Percentiles rank a stretch among this genome's conserved stretches.
phyloP scores from a whole-genome alignment of 2,329 filamentous ascomycete genomes.

The Trichophyton simii region DNA sequence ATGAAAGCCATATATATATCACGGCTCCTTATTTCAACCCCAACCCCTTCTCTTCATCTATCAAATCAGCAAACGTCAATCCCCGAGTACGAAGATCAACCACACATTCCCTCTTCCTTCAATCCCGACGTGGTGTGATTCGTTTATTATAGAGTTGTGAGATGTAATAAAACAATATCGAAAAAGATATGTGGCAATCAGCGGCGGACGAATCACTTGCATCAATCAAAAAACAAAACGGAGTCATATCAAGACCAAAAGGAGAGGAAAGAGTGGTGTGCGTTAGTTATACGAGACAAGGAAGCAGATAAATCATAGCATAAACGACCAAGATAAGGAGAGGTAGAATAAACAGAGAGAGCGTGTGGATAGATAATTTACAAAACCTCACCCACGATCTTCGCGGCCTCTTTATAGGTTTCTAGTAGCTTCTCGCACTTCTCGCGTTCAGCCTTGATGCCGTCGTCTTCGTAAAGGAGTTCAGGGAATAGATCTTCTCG shows the following conservation, averaged over 20 bases:
- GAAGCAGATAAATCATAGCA: neutral
- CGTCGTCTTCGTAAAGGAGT: conserved; percentile 91
- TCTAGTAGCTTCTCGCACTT: conserved; percentile 94
- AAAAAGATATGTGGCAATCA: neutral
- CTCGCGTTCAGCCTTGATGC: conserved; percentile 91
- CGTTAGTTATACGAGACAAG: neutral
- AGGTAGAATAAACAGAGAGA: neutral
- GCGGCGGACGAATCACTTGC: neutral
- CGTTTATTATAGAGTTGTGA: conserved; percentile 3
- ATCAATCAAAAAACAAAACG: neutral
- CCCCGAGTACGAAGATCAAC: neutral
- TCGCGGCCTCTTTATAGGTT: conserved; percentile 94
- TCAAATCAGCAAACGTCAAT: neutral
- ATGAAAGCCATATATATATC: neutral
- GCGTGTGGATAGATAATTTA: conserved; percentile 31
- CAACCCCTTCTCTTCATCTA: neutral
- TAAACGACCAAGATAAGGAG: neutral
- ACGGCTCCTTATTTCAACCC: neutral
- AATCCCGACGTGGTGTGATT: neutral
- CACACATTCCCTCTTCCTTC: neutral
- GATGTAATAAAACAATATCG: conserved; percentile 2
- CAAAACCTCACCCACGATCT: conserved; percentile 94
- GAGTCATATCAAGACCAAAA: neutral
- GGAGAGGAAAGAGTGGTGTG: neutral
- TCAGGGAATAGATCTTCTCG: conserved; percentile 84